Evolutionary conservation across 2,329 filamentous ascomycete genomes (phyloP).

Genomic region (Colletotrichum costaricense): DNA sequence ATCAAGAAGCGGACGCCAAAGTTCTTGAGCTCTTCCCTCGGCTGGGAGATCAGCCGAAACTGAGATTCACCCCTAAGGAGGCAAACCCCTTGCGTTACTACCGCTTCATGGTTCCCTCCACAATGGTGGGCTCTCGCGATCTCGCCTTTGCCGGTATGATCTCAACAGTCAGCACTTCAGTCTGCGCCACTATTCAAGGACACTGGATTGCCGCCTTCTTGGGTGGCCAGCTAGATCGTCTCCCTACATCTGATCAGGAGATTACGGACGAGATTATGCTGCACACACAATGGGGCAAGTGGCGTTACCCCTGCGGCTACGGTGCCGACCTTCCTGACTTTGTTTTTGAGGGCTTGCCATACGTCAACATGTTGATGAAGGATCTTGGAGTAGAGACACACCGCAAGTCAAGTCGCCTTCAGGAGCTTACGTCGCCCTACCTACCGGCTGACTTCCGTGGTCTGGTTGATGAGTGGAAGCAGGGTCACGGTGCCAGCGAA

Average conservation of each 20-base stretch:
- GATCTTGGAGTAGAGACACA: constrained; percentile 36
- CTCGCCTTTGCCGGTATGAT: neutral
- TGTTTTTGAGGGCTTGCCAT: constrained; percentile 71
- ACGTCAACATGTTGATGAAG: constrained; percentile 46
- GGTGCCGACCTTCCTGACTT: constrained; percentile 63
- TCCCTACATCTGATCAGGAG: neutral
- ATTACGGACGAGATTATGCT: constrained; percentile 46
- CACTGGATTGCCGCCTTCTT: neutral
- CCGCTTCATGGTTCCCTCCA: neutral
- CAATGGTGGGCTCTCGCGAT: neutral
- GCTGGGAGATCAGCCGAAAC: neutral
- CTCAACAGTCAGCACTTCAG: neutral
- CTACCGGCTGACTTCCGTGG: neutral
- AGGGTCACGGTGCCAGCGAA: neutral
- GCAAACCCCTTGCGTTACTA: neutral
- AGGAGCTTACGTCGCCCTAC: constrained; percentile 30
- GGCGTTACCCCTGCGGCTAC: constrained; percentile 64
- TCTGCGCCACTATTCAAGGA: neutral
- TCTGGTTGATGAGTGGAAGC: neutral
- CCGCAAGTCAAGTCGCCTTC: constrained; percentile 33
- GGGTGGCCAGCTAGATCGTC: neutral
- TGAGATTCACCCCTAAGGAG: neutral
- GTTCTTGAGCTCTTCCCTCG: neutral
- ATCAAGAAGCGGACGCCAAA: neutral
- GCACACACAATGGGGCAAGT: constrained; percentile 64